Base-by-base conservation (phyloP, 1,139 yeast species). In the Kurtzmaniella quercitrusa region DNA sequence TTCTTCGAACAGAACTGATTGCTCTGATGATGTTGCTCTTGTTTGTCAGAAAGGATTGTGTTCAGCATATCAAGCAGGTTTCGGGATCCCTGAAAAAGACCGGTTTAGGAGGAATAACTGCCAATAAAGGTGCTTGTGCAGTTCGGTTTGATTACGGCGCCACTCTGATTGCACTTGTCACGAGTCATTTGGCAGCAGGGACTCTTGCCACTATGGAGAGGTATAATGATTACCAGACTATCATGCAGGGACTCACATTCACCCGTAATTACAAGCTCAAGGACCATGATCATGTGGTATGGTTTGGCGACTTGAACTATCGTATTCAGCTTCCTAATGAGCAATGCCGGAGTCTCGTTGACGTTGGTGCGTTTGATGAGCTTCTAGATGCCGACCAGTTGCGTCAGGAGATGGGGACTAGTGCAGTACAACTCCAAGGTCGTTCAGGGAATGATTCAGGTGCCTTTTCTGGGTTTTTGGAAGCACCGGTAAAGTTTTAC, bases 291-390 rank as follows among this genome's bases (percentile, higher is more conserved):
- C 80, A 84, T 34, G 77, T 90, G 3, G 73, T 94, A 9, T 93
- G 98, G 98, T 75, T 91, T 62, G 98, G 99, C 3, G 99, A 94
- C 63, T 85, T 94, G 62, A 94, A 94, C 60, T 94, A 86, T 64
- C 73, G 99, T 54, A 81, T 94, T 31, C 70, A 79, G 24, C 63
- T 90, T 53, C 77, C 87, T 0, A 89, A 87, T 58, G 96, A 86
- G 6, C 79, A 80, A 21, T 95, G 89, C 11, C 70, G 96, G 45
- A 59, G 66, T 6, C 61, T 81, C 45, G 74, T 91, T 24, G 66
- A 65, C 11, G 58, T 61, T 3, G 70, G 75, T 2, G 65, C 68
- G 6, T 70, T 62, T 51, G 77, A 79, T 43, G 73, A 73, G 21
- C 66, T 94, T 45, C 75, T 83, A 47, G 84, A 82, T 48, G 69